Base-by-base conservation (phyloP, 208 protist genomes). In the Trichomonas vaginalis region DNA sequence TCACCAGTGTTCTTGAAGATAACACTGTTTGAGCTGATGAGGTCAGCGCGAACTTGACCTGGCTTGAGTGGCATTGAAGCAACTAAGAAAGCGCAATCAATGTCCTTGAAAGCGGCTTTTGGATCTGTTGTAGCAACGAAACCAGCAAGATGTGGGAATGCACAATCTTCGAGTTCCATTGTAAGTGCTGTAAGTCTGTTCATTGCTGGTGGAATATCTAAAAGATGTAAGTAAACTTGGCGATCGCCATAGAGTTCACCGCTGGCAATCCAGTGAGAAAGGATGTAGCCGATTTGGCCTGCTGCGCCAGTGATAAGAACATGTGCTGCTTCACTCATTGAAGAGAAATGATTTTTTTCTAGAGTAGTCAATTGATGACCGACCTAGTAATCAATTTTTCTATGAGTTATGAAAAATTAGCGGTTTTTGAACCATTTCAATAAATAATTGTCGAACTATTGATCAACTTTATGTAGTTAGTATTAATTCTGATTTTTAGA, bases 91-190 rank as follows among this genome's bases (percentile, higher is more conserved):
- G 79, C 79, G 35, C 79, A 83, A 83, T 98, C 97, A 48, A 96
- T 97, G 90, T 97, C 97, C 0, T 96, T 97, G 96, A 99, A 99
- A 62, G 98, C 98, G 40, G 97, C 97, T 21, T 96, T 95, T 83
- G 96, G 96, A 40, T 98, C 97, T 35, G 96, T 88, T 4, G 98
- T 98, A 88, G 97, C 96, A 45, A 97, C 97, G 47, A 98, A 97
- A 39, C 96, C 96, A 95, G 97, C 95, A 0, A 99, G 96, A 17
- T 98, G 96, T 39, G 98, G 98, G 96, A 98, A 99, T 61, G 97
- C 98, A 96, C 98, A 98, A 96, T 99, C 98, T 0, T 97, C 87
- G 0, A 99, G 97, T 96, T 99, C 98, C 97, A 98, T 98, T 70
- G 96, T 95, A 10, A 99, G 97, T 37, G 98, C 98, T 95, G 98